Evolutionary conservation across 139 green algal genomes (phyloP).

Genomic region (Chlamydomonas eustigma): DNA sequence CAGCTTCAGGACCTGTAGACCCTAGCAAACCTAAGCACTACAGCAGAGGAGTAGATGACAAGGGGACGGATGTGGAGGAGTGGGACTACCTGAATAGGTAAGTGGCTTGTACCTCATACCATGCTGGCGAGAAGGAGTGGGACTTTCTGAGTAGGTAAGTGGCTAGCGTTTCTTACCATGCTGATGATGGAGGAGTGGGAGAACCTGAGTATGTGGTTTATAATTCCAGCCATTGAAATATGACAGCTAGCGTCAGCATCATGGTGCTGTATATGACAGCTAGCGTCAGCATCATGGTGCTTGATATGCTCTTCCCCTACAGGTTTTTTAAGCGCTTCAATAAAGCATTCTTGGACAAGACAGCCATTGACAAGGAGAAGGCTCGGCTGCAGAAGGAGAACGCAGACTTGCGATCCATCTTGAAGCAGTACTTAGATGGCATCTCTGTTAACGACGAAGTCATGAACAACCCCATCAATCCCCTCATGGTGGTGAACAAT

Average conservation of each 20-base stretch:
- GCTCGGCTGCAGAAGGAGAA: conserved; percentile 74
- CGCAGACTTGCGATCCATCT: conserved; percentile 59
- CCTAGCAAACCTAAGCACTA: neutral
- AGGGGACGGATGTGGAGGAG: conserved; percentile 54
- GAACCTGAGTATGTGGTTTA: too few species aligned
- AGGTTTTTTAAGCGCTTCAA: conserved; percentile 41
- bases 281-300: too few species aligned
- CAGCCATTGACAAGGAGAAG: conserved; percentile 66
- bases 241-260: too few species aligned
- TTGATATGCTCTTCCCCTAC: too few species aligned
- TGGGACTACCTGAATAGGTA: conserved; percentile 74
- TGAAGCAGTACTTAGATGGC: conserved; percentile 73
- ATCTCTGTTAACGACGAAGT: conserved; percentile 73
- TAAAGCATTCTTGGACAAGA: conserved; percentile 61
- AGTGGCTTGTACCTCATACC: too few species aligned
- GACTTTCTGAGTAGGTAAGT: too few species aligned
- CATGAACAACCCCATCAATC: conserved; percentile 79
- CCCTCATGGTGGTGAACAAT: conserved; percentile 82
- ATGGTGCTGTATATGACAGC: too few species aligned
- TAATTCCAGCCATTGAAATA: too few species aligned
- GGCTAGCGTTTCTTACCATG: too few species aligned
- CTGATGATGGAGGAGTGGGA: too few species aligned
- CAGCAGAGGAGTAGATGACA: conserved; percentile 37
- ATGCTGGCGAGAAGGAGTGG: too few species aligned
- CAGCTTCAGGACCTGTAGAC: neutral